Base-by-base conservation (phyloP, 2,329 filamentous ascomycete species). In the Thielaviopsis euricoi region DNA sequence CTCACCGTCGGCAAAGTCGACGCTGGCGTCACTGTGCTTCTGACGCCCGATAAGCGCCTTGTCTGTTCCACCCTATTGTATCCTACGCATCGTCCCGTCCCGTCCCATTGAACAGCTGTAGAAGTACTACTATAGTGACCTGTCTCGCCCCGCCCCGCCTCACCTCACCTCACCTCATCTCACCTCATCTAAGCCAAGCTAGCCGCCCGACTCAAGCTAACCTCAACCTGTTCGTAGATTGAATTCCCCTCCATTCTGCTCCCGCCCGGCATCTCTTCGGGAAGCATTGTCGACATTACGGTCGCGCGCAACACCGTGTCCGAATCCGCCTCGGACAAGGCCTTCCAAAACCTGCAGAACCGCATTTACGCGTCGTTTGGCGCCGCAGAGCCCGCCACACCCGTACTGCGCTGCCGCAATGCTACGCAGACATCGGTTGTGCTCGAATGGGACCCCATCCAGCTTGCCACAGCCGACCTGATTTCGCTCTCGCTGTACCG, bases 1-100 rank as follows among this genome's bases (percentile, higher is more conserved):
- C 80, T 98, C 69, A 97, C 91, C 55, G 93, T 98, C 72, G 93
- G 93, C 77, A 98, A 98, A 76, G 93, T 98, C 73, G 93, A 98
- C 73, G 93, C 93, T 67, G 93, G 93, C 73, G 91, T 98, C 69
- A 95, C 93, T 54, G 93, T 98, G 62, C 84, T 98, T 58, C 76
- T 98, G 67, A 98, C 93, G 53, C 87, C 95, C 69, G 93, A 98
- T 72, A 97, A 97, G 73, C 85, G 93, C 69, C 79, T 98, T 66
- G 91, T 96, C 81, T 67, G 84, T 71, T 61, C 52, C 61, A 57
- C 15, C 37, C 37, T 29, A 6, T 22, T 46, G 1, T 29, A 10
- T 25, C 15, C 53, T 33, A 19, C 19, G n/a, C n/a, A n/a, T n/a
- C n/a, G n/a, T n/a, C n/a, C n/a, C n/a, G n/a, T n/a, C n/a, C n/a